Conservation (phyloP, 2,329 filamentous ascomycete species). For the Alternaria postmessia region DNA sequence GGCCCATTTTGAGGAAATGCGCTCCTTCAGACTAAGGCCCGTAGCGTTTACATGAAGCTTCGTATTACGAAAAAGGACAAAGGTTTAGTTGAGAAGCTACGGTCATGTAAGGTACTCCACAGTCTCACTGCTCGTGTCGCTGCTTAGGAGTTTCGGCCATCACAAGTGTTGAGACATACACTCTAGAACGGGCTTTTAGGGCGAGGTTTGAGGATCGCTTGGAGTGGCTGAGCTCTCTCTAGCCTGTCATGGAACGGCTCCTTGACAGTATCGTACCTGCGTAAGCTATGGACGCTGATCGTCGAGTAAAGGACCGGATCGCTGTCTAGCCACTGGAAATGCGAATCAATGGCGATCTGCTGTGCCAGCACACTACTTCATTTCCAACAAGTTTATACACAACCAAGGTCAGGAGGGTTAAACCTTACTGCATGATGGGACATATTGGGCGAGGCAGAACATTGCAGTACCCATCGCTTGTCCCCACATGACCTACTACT, state of each 20-base stretch:
- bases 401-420: background rate
- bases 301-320: background rate
- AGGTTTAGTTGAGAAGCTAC: background rate
- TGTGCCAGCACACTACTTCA: background rate
- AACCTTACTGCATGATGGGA: background rate
- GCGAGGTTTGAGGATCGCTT: background rate
- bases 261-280: slow-evolving; percentile 11
- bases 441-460: background rate
- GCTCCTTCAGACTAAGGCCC: background rate
- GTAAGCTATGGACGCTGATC: slow-evolving; percentile 1
- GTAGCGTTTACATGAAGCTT: background rate
- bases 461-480: background rate
- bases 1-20: background rate
- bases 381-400: background rate
- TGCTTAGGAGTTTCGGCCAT: background rate
- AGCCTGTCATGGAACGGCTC: background rate
- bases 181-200: background rate
- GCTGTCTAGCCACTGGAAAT: background rate
- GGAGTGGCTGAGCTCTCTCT: background rate
- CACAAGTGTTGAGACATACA: background rate
- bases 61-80: background rate
- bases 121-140: background rate
- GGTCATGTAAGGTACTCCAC: background rate
- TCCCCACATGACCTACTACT: background rate
- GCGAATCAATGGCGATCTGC: slow-evolving; percentile 2